Conservation (phyloP, 768 basidiomycete species). For the Trametopsis cervina region DNA sequence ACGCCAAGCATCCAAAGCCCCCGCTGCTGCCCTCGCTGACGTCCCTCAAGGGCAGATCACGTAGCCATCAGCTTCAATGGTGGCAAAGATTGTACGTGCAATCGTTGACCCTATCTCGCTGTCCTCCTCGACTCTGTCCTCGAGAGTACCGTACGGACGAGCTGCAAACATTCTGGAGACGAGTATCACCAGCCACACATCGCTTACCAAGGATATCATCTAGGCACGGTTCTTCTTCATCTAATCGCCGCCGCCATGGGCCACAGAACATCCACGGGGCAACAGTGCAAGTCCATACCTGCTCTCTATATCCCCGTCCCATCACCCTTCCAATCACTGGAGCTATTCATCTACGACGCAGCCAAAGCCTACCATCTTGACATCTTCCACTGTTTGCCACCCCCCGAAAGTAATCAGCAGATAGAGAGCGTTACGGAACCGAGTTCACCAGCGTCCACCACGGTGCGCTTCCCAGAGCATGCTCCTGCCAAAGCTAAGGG, state of each 20-base stretch:
- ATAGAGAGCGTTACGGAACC: constrained; percentile 45
- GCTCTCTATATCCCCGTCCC: constrained; percentile 87
- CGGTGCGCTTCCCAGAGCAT: constrained; percentile 15
- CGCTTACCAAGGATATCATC: constrained; percentile 1
- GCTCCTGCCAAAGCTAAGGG: constrained; percentile 36
- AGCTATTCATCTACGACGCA: constrained; percentile 70
- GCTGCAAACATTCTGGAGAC: neutral
- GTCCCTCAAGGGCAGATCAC: constrained; percentile 44
- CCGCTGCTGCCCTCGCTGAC: neutral
- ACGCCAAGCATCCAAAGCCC: constrained; percentile 8
- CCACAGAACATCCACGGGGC: constrained; percentile 28
- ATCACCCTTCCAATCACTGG: constrained; percentile 80
- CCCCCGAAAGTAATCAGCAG: constrained; percentile 22
- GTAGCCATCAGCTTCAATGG: constrained; percentile 95
- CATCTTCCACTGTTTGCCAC: constrained; percentile 50
- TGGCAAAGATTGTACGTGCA: constrained; percentile 87
- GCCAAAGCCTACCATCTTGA: constrained; percentile 65
- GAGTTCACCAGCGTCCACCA: constrained; percentile 15
- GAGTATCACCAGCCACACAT: neutral
- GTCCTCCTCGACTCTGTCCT: neutral
- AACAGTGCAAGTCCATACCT: constrained; percentile 41
- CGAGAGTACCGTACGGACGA: neutral
- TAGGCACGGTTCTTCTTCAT: constrained; percentile 94
- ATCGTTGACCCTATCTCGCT: neutral
- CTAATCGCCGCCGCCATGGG: constrained; percentile 73